Base-by-base conservation (phyloP, 2,329 filamentous ascomycete species). In the Pyrenophora graminea region DNA sequence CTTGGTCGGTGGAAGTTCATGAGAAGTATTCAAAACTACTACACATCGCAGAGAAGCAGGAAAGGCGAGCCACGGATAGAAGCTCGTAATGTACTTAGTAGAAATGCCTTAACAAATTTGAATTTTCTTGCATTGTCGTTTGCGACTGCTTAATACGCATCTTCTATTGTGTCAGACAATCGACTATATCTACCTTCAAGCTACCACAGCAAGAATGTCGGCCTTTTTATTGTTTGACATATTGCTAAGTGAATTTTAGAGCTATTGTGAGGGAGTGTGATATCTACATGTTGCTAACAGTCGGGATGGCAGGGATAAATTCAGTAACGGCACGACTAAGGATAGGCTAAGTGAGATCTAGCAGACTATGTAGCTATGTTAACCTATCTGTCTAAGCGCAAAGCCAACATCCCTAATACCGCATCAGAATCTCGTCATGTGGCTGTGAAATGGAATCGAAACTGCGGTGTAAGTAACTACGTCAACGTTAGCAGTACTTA, bases 1-100 rank as follows among this genome's bases (percentile, higher is more conserved):
- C 49, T 42, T 59, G 18, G 56, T 59, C 17, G 2, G 43, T 57
- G 8, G 51, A 56, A 34, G 56, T 59, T 21, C 27, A 59, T 27
- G 25, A 59, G 5, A 59, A 52, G 31, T 59, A 52, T 34, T 51
- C 32, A 27, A 48, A 47, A 45, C 19, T 59, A 47, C 19, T 54
- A 39, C 39, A 48, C 1, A 32, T 55, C 5, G 42, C 32, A n/a
- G 6, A 45, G 13, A 41, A 41, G 42, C 23, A 50, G 34, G 15
- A 42, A 19, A 30, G n/a, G 10, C 33, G 4, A 48, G 39, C 15
- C 1, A 4, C 4, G 6, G 18, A 48, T 3, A 33, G 39, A 12
- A 30, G 13, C 2, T 3, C 25, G 15, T 43, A 6, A 38, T 33
- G 8, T 33, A 39, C n/a, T 47, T 4, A 32, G 8, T 15, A 48